Evolutionary conservation across 1,139 yeast species (phyloP).

Genomic region (Saccharomyces uvarum): DNA sequence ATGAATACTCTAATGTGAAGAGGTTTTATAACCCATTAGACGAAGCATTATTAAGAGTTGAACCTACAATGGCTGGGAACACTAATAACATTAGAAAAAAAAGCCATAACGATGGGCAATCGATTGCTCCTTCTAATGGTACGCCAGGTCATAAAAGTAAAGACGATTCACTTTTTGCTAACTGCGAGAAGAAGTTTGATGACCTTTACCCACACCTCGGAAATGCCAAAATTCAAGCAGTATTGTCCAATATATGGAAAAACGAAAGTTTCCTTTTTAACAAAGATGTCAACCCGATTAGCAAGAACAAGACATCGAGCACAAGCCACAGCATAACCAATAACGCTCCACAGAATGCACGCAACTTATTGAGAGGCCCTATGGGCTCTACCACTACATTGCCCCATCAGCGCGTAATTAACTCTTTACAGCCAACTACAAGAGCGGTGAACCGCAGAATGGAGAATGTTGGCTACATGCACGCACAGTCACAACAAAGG

Average conservation of each 20-base stretch:
- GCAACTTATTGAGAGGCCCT: constrained; percentile 16
- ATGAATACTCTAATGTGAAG: constrained; percentile 65
- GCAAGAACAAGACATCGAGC: constrained; percentile 9
- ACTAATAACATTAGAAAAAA: constrained; percentile 7
- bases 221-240: constrained; percentile 20
- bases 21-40: constrained; percentile 63
- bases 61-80: constrained; percentile 11
- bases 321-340: constrained; percentile 7
- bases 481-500: neutral
- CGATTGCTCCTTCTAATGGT: constrained; percentile 3
- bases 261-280: constrained; percentile 24
- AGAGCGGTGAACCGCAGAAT: constrained; percentile 30
- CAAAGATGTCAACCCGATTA: constrained; percentile 22
- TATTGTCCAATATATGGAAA: constrained; percentile 26
- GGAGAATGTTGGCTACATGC: constrained; percentile 29
- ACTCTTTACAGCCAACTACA: constrained; percentile 30
- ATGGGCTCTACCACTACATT: constrained; percentile 15
- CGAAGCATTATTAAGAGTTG: constrained; percentile 49
- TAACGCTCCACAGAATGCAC: constrained; percentile 6
- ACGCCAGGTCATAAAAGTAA: constrained; percentile 4
- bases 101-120: constrained; percentile 1
- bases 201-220: constrained; percentile 19
- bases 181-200: constrained; percentile 13
- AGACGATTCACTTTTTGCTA: neutral
- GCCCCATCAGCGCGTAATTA: constrained; percentile 24